A percentile compares a stretch with the other conserved stretches of the same genome.
phyloP scores from a whole-genome alignment of 139 green algal genomes.

The Picochlorum costavermella region DNA sequence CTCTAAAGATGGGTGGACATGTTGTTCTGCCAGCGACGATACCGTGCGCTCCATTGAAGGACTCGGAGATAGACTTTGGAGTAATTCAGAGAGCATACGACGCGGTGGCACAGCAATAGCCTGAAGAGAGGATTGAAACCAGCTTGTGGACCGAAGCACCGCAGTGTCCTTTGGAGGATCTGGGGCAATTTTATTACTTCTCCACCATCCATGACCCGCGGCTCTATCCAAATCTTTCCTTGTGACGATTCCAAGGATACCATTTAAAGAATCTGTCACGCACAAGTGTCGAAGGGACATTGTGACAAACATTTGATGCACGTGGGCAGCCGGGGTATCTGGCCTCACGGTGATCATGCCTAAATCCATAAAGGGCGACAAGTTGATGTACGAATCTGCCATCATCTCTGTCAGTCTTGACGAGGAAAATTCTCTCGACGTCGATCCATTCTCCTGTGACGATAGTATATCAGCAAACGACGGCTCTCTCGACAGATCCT shows the following conservation, averaged over 20 bases:
- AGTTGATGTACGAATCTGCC: conserved; percentile 57
- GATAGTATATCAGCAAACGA: background rate
- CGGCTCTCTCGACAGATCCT: conserved; percentile 4
- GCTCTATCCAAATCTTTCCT: conserved; percentile 82
- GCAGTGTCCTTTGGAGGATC: conserved; percentile 1
- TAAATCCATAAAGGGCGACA: conserved; percentile 72
- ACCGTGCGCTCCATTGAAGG: background rate
- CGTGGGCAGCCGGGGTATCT: conserved; percentile 10
- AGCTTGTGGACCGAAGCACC: background rate
- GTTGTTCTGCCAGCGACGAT: background rate
- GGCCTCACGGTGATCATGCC: conserved; percentile 51
- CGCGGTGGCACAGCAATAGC: conserved; percentile 13
- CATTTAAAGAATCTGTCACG: conserved; percentile 64
- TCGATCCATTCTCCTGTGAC: background rate
- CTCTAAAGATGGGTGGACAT: background rate
- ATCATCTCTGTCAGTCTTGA: background rate
- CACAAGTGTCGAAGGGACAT: conserved; percentile 85
- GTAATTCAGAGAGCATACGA: background rate
- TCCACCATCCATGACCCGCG: conserved; percentile 34
- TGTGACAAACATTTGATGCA: conserved; percentile 66
- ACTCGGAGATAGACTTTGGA: background rate
- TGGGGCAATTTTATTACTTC: conserved; percentile 20
- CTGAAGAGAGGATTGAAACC: conserved; percentile 4
- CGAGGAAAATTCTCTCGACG: background rate
- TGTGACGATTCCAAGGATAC: conserved; percentile 84